A percentile compares a stretch with the other conserved stretches of the same genome.
These are phyloP conservation scores for Pyrenopolyporus hunteri DNA, from an alignment of 495 filamentous ascomycete species.

Conservation along the genomic window DNA sequence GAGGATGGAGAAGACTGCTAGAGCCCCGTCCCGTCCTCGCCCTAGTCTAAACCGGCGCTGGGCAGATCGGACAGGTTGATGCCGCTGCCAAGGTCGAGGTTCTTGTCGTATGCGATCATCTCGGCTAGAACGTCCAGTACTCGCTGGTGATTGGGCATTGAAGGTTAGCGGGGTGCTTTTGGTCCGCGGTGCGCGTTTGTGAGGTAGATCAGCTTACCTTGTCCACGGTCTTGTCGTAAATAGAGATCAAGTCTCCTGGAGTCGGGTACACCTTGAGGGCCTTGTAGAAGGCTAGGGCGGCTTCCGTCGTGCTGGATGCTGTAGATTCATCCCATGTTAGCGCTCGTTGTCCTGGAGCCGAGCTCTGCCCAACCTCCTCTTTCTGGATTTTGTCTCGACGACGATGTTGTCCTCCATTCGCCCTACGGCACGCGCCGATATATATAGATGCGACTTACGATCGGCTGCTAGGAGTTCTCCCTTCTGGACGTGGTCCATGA, in stretches of 20 bases:
- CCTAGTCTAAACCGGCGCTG: constrained; percentile 54
- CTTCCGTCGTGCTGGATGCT: constrained; percentile 79
- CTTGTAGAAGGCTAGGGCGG: constrained; percentile 94
- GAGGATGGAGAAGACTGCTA: no score
- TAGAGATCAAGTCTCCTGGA: constrained; percentile 87
- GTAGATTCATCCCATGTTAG: constrained; percentile 30
- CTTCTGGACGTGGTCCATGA: constrained; percentile 89
- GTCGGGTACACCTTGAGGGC: constrained; percentile 97
- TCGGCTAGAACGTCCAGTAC: constrained; percentile 94
- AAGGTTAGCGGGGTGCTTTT: constrained; percentile 26
- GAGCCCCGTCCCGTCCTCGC: background rate
- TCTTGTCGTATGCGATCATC: constrained; percentile 91
- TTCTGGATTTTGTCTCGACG: background rate
- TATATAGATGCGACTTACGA: constrained; percentile 43
- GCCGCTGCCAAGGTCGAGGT: constrained; percentile 61
- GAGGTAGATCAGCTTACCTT: constrained; percentile 61
- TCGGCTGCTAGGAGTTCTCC: constrained; percentile 75
- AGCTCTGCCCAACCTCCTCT: background rate
- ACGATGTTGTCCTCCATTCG: background rate
- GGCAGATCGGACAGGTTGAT: constrained; percentile 46
- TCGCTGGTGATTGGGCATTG: constrained; percentile 56
- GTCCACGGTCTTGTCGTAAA: constrained; percentile 97
- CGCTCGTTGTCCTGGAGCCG: constrained; percentile 10
- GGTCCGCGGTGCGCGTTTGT: background rate
- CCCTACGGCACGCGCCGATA: background rate